Percentiles rank a stretch among this genome's conserved stretches.
Conservation (phyloP, 345 rosid genomes). For the Euclidium syriacum region DNA sequence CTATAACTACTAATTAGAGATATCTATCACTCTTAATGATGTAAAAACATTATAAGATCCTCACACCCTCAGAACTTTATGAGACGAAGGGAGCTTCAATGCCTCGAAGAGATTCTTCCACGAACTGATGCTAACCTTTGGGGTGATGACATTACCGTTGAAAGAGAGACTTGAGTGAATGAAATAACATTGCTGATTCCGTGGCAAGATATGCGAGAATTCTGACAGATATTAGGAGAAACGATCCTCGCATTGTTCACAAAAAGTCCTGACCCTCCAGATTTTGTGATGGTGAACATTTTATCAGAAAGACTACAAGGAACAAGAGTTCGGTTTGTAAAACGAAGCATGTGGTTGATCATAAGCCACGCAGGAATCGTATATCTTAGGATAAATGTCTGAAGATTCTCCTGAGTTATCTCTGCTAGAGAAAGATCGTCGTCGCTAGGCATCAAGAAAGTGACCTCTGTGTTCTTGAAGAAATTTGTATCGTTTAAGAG, state of each 20-base stretch:
- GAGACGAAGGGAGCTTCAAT: conserved; percentile 1
- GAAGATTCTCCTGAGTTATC: conserved; percentile 11
- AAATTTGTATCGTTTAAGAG: conserved; percentile 25
- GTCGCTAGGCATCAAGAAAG: conserved; percentile 36
- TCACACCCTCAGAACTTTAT: background rate
- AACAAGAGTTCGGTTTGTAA: conserved; percentile 28
- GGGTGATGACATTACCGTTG: background rate
- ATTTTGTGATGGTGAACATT: conserved; percentile 30
- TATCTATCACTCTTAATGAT: background rate
- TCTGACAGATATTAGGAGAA: conserved; percentile 29
- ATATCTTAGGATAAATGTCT: conserved; percentile 24
- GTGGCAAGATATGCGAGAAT: conserved; percentile 33
- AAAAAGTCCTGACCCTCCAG: conserved; percentile 28
- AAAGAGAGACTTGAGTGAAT: background rate
- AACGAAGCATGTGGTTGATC: conserved; percentile 36
- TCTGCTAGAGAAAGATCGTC: conserved; percentile 24
- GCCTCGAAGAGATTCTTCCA: conserved; percentile 7
- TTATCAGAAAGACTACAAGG: conserved; percentile 26
- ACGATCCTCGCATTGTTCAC: conserved; percentile 32
- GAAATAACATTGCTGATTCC: conserved; percentile 26
- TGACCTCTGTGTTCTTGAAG: conserved; percentile 23
- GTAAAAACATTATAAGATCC: background rate
- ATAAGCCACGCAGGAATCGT: conserved; percentile 33
- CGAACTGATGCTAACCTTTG: conserved; percentile 14
- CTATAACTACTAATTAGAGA: background rate